Evolutionary conservation across 176 grass and related monocot genomes (phyloP), one percentile per base, ranked within the genome.

Genomic region (Luzula sylvatica): DNA sequence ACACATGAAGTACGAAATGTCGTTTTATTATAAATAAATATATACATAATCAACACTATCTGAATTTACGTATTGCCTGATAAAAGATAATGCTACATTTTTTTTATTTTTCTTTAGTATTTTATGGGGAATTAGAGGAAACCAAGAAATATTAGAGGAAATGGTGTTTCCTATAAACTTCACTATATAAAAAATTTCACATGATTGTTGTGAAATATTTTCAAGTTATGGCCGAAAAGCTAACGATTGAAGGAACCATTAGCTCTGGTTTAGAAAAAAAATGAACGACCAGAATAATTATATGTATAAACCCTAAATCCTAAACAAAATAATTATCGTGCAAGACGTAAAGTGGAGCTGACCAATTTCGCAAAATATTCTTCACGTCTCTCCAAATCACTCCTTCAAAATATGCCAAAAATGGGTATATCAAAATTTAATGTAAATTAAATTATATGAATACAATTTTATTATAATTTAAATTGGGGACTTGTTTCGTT

Each of bases 361-460:
- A 86, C 76, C 68, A 79, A 90, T 60, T 86, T 90, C 5, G 58
- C 23, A 50, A 98, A 83, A 65, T 65, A 90, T 42, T 71, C 38
- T 56, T 61, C 78, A 58, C 78, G 86, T 65, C 74, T 98, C 52
- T 90, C 81, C 68, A 98, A 71, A 65, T 98, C 92, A 40, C 57
- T 74, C 70, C 92, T 94, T 74, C 28, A 72, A 74, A 22, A 66
- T 58, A 6, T 58, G 45, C 64, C 38, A 8, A 50, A 60, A 54
- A 32, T 63, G 41, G 15, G 56, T 21, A 2, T 68, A 21, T 21
- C 22, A 81, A 20, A 53, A 67, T 5, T 12, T 41, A 15, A 73
- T 43, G 26, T 55, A 38, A 32, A 65, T 50, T 40, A 27, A 19
- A 50, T 18, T 50, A 66, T 15, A 46, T 59, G 42, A 70, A 19